Percentiles rank a stretch among this genome's conserved stretches.
Conservation (phyloP, 768 basidiomycete genomes). For the Lactarius akahatsu region DNA sequence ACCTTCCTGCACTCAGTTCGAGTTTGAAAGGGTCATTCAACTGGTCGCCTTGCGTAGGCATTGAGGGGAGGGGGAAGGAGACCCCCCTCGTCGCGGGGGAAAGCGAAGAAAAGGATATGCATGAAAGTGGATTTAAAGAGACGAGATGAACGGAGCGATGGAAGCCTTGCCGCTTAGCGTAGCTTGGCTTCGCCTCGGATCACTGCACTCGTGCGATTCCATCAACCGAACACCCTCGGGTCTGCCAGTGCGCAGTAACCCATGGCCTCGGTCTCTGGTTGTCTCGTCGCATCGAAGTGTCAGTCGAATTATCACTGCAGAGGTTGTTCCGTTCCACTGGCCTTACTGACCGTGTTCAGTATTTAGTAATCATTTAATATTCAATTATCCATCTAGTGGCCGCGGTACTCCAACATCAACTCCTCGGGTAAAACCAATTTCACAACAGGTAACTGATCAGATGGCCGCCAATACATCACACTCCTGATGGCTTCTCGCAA, state of each 20-base stretch:
- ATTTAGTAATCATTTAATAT: no score
- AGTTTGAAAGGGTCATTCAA: neutral
- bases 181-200: neutral
- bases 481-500: no score
- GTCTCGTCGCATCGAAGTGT: no score
- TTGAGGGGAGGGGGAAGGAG: neutral
- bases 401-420: no score
- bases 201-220: neutral
- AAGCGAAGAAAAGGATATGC: neutral
- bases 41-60: neutral
- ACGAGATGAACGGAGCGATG: neutral
- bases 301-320: no score
- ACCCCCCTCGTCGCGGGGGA: neutral
- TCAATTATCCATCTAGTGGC: no score
- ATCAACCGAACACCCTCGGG: neutral
- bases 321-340: no score
- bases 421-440: no score
- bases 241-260: no score
- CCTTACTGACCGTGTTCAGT: no score
- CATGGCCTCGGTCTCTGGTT: no score
- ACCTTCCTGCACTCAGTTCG: slow-evolving; percentile 3
- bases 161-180: neutral
- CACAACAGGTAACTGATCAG: no score
- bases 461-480: neutral
- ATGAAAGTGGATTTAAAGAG: neutral